Conservation (phyloP, 2,329 filamentous ascomycete species). For the Orbilia ellipsospora region DNA sequence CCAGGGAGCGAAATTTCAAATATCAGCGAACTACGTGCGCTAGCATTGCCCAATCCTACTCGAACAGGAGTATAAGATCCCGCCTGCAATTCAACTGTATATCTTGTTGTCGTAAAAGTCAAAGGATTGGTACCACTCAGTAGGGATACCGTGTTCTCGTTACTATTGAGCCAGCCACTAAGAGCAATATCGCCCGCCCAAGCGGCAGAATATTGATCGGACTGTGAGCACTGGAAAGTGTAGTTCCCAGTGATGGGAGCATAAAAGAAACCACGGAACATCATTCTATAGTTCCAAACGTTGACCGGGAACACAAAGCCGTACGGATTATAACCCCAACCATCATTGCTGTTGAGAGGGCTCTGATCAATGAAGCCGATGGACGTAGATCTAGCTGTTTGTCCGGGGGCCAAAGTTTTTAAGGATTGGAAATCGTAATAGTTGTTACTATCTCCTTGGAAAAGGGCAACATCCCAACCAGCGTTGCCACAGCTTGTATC, state of each 20-base stretch:
- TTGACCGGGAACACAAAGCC: not conserved
- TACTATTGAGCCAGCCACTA: not conserved
- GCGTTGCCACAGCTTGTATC: constrained; percentile 4
- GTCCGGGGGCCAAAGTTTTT: not conserved
- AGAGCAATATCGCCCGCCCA: not conserved
- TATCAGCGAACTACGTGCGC: not conserved
- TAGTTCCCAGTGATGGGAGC: not conserved
- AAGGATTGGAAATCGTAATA: not conserved
- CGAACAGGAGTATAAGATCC: not conserved
- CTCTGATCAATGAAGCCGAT: not conserved
- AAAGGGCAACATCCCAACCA: constrained; percentile 2
- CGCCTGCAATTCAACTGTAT: not conserved
- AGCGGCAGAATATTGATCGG: not conserved
- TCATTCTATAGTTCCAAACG: not conserved
- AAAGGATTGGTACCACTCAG: not conserved
- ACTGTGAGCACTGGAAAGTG: not conserved
- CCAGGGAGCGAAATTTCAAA: not conserved
- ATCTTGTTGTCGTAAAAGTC: not conserved
- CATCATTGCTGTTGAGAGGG: not conserved
- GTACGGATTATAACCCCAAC: not conserved
- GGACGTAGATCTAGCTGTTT: not conserved
- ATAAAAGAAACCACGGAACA: not conserved
- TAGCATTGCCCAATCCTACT: not conserved
- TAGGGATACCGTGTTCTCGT: not conserved
- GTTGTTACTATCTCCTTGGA: not conserved